Conservation (phyloP, 1,284 basidiomycete species). For the Cutaneotrichosporon spelunceum region DNA sequence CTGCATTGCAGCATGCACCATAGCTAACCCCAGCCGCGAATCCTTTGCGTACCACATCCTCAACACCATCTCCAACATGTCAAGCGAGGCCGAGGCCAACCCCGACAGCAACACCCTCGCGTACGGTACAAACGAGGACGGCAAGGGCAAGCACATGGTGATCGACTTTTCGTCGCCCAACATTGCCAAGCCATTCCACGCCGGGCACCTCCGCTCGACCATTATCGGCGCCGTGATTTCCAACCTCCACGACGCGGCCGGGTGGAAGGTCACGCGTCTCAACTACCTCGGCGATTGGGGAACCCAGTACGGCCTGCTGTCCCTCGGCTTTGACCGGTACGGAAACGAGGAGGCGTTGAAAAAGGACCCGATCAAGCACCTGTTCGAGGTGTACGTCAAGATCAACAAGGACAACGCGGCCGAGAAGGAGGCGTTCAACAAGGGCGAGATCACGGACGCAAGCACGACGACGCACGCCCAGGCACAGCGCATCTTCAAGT, state of each 20-base stretch:
- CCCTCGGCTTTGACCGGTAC: slow-evolving; percentile 87
- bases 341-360: slow-evolving; percentile 76
- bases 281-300: slow-evolving; percentile 98
- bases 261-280: slow-evolving; percentile 85
- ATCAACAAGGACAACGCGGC: slow-evolving; percentile 76
- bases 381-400: slow-evolving; percentile 90
- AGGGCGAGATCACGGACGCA: slow-evolving; percentile 37
- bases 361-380: slow-evolving; percentile 88
- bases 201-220: slow-evolving; percentile 92
- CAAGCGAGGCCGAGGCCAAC: slow-evolving; percentile 33
- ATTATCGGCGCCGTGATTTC: slow-evolving; percentile 94
- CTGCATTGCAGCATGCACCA: background rate
- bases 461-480: slow-evolving; percentile 63
- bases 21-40: slow-evolving; percentile 27
- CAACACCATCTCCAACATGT: slow-evolving; percentile 74
- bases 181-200: slow-evolving; percentile 98
- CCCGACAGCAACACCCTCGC: slow-evolving; percentile 54
- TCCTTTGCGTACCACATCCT: slow-evolving; percentile 75
- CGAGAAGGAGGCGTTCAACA: slow-evolving; percentile 53
- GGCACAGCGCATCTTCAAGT: slow-evolving; percentile 88
- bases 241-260: slow-evolving; percentile 88
- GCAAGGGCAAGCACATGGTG: slow-evolving; percentile 64
- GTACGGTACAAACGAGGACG: slow-evolving; percentile 72
- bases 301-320: slow-evolving; percentile 83
- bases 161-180: slow-evolving; percentile 94